Base-by-base conservation (phyloP, 2,329 filamentous ascomycete genomes). In the Pleurostoma richardsiae region DNA sequence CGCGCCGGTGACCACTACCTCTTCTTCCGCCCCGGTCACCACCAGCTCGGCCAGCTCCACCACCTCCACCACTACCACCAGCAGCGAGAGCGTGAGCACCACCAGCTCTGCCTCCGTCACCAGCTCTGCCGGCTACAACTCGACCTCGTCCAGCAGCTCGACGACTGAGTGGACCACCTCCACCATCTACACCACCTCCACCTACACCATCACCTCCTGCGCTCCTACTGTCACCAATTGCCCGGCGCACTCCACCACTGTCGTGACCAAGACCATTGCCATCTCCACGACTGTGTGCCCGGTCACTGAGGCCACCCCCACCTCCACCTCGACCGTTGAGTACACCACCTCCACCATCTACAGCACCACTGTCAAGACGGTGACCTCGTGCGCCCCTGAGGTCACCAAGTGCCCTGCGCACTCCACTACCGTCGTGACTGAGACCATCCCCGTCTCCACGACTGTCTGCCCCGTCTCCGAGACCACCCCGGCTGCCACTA, bases 91-190 rank as follows among this genome's bases (percentile, higher is more conserved):
- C 29, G 42, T 38, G 26, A 43, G 42, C n/a, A 29, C 27, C 5
- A 40, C 47, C 29, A 28, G 28, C 40, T 30, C 6, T 27, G 29
- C 42, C 8, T 43, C 47, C 33, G 44, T 41, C 39, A 40, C 44
- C 39, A 28, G 30, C 10, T 39, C 41, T 39, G 54, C 51, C 4
- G 59, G 67, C 29, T 53, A 64, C 38, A 67, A 68, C n/a, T 60
- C 64, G 10, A 46, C 41, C 40, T 52, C 48, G 7, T 40, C 41
- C 26, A 42, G 40, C 4, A 48, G 36, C 6, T 43, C 50, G 7
- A 30, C 41, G 5, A 42, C 41, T 19, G 46, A 36, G 11, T 27
- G 30, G 10, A 38, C 29, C 36, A 36, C n/a, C 41, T 29, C 26
- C 11, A 45, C 29, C 30, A 10, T 11, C 4, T 5, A 19, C 5